Conservation (phyloP, 352 stramenopile species). For the Globisporangium mamillatum region DNA sequence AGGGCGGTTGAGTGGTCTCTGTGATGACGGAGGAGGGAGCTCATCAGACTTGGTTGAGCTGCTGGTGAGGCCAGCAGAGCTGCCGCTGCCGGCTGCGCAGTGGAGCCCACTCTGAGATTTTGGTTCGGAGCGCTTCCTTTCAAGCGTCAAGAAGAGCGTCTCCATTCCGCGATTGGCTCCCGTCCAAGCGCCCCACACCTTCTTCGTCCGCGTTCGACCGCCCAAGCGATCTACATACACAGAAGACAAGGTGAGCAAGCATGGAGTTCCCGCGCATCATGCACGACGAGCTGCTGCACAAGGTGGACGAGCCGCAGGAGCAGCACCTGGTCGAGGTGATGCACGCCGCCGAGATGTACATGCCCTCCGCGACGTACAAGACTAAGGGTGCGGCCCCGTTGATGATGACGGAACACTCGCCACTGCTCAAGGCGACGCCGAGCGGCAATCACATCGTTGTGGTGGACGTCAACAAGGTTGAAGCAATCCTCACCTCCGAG, state of each 20-base stretch:
- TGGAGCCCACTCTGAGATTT: background rate
- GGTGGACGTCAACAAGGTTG: constrained; percentile 29
- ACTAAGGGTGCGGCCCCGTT: background rate
- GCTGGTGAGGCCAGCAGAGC: background rate
- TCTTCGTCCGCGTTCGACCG: background rate
- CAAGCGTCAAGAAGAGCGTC: background rate
- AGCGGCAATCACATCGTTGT: constrained; percentile 13
- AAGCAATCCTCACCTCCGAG: constrained; percentile 34
- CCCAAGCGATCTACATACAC: background rate
- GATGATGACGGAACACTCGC: background rate
- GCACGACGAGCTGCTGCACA: constrained; percentile 52
- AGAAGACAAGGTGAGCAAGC: background rate
- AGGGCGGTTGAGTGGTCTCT: background rate
- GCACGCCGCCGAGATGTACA: constrained; percentile 7
- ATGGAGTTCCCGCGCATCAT: constrained; percentile 50
- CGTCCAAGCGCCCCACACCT: background rate
- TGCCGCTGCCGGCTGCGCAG: no score
- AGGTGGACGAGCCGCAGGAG: constrained; percentile 43
- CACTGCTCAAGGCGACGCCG: constrained; percentile 14
- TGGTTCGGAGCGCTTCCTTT: background rate
- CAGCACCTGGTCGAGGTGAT: constrained; percentile 28
- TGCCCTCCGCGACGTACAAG: constrained; percentile 10
- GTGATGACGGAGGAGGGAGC: background rate
- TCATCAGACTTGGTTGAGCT: background rate
- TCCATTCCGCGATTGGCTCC: background rate